phyloP scores from a whole-genome alignment of 305 asterid species.

The Coffea humblotiana region DNA sequence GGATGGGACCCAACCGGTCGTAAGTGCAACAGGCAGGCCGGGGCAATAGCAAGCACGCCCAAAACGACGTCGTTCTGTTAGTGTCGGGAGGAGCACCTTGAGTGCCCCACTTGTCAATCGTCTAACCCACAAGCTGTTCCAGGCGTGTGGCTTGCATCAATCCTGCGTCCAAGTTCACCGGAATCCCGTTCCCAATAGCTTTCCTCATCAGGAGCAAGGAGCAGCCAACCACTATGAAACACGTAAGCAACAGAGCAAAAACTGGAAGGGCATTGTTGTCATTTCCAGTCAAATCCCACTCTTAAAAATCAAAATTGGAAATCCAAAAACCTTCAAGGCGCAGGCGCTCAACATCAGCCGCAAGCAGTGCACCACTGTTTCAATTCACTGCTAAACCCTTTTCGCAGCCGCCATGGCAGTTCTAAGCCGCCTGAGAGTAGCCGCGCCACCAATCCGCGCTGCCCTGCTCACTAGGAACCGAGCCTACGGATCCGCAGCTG shows the following conservation, averaged over 20 bases:
- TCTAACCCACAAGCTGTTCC: not conserved
- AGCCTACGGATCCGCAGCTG: conserved; percentile 70
- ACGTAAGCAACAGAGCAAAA: not conserved
- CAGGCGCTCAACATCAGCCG: not conserved
- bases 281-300: not conserved
- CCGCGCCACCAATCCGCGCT: conserved; percentile 36
- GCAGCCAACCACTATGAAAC: not conserved
- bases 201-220: not conserved
- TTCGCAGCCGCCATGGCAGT: conserved; percentile 40
- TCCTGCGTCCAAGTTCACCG: not conserved
- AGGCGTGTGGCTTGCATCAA: not conserved
- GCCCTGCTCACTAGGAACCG: conserved; percentile 27
- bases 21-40: too few species aligned
- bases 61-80: too few species aligned
- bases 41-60: too few species aligned
- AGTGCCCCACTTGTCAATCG: not conserved
- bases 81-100: not conserved
- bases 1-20: too few species aligned
- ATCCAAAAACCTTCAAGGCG: not conserved
- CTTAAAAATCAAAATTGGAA: too few species aligned
- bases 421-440: conserved; percentile 51
- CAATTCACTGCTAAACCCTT: conserved; percentile 22
- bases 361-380: not conserved
- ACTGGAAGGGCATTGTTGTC: conserved; percentile 16
- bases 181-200: not conserved